A percentile compares a stretch with the other conserved stretches of the same genome.
phyloP scores from a whole-genome alignment of 1,139 yeast species.

The Debaryomyces sp. region DNA sequence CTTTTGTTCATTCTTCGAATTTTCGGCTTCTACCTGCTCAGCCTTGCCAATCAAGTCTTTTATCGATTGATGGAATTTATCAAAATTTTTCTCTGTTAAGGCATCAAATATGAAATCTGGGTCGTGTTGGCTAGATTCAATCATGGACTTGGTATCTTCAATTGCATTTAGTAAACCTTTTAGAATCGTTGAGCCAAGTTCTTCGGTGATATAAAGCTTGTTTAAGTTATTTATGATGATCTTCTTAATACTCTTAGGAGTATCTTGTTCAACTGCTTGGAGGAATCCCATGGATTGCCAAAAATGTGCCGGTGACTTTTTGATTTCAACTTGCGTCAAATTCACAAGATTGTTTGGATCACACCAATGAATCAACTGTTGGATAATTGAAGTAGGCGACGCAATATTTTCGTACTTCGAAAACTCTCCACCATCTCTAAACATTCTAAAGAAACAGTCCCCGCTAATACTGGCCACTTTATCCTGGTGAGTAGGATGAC shows the following conservation, averaged over 20 bases:
- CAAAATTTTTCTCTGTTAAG: constrained; percentile 47
- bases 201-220: constrained; percentile 43
- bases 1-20: constrained; percentile 11
- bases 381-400: constrained; percentile 64
- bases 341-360: constrained; percentile 75
- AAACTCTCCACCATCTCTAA: constrained; percentile 35
- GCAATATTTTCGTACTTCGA: constrained; percentile 30
- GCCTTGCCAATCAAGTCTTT: constrained; percentile 31
- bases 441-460: constrained; percentile 65
- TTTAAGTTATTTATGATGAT: constrained; percentile 56
- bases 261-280: constrained; percentile 51
- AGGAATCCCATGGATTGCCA: constrained; percentile 61
- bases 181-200: constrained; percentile 32
- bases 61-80: constrained; percentile 41
- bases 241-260: constrained; percentile 56
- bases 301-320: constrained; percentile 54
- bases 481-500: constrained; percentile 74
- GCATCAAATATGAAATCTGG: constrained; percentile 44
- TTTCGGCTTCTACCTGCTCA: constrained; percentile 21
- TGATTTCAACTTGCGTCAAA: constrained; percentile 40
- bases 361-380: constrained; percentile 83
- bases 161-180: constrained; percentile 37
- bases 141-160: constrained; percentile 32
- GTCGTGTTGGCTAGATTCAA: constrained; percentile 28
- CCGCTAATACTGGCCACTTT: constrained; percentile 66